phyloP scores from a whole-genome alignment of 1,284 basidiomycete genomes.

The Hemileia vastatrix region DNA sequence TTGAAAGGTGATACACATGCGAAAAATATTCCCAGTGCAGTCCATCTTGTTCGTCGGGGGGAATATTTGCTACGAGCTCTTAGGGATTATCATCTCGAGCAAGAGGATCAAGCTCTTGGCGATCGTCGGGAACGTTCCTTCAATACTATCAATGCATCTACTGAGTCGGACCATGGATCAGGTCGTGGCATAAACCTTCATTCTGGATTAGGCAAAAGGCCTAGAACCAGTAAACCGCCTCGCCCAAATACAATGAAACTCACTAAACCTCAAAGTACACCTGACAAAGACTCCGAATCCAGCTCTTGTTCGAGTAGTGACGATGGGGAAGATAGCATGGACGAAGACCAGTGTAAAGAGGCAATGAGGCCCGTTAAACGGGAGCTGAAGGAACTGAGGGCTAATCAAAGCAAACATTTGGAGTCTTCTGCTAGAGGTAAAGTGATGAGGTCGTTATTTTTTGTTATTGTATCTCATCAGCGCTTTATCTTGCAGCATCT shows the following conservation, averaged over 20 bases:
- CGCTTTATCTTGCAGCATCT: conserved; percentile 80
- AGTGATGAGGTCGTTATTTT: background rate
- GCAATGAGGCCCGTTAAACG: conserved; percentile 92
- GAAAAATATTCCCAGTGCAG: conserved; percentile 83
- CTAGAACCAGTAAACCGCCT: conserved; percentile 58
- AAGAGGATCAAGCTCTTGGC: conserved; percentile 56
- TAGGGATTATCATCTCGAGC: conserved; percentile 81
- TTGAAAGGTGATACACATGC: conserved; percentile 55
- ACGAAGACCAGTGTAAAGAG: conserved; percentile 88
- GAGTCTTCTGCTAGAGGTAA: conserved; percentile 24
- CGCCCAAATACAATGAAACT: conserved; percentile 66
- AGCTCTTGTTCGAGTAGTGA: conserved; percentile 40
- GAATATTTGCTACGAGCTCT: conserved; percentile 86
- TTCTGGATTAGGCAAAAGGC: background rate
- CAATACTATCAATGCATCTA: conserved; percentile 2
- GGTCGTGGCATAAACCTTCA: conserved; percentile 49
- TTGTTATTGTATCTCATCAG: conserved; percentile 45
- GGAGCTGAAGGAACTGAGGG: conserved; percentile 60
- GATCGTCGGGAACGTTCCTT: conserved; percentile 8
- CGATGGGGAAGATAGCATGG: conserved; percentile 55
- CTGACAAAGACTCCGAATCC: no score
- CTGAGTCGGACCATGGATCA: conserved; percentile 45
- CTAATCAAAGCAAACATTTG: conserved; percentile 4
- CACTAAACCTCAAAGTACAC: conserved; percentile 50
- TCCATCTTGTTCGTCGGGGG: conserved; percentile 91